Base-by-base conservation (phyloP, 2,329 filamentous ascomycete genomes). In the Xylaria sp. region DNA sequence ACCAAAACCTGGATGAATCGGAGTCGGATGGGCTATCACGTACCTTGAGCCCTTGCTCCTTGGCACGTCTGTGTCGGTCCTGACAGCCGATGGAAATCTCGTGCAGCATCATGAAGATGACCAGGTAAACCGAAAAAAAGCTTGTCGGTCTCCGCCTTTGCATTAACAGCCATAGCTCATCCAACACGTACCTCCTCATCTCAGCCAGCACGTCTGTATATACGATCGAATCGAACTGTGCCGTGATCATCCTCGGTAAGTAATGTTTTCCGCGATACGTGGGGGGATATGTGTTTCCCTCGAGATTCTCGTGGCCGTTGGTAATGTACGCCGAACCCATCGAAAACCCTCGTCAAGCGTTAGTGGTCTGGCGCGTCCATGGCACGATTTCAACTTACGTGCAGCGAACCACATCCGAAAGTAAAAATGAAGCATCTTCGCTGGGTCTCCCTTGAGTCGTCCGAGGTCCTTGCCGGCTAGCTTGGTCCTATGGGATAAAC, bases 401-500 rank as follows among this genome's bases (percentile, higher is more conserved):
- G 82, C 81, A 2, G 82, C 82, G 71, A 86, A 84, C 82, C 84
- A 85, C 0, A 87, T 71, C 6, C 76, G 74, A 25, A 86, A 82
- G 3, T 84, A 77, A 10, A 80, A 80, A 0, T 69, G 66, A n/a
- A 87, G 65, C 3, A 86, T 79, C 0, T 72, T 63, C 33, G 78
- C 76, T 2, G 71, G 67, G 36, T 74, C 59, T 48, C 75, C 72
- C 43, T 83, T 79, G 12, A 28, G 63, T 61, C 20, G 55, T 64
- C 67, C 72, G 3, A 48, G 33, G 5, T 67, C 71, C 43, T 64
- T 55, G 25, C 64, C 39, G 28, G 64, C 41, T 31, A 48, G 48
- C 51, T 64, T 65, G 23, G 48, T 41, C 55, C 67, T 41, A 46
- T 71, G 67, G 7, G n/a, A 36, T 61, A 71, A 28, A 23, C 69